Evolutionary conservation across 257 asterid genomes (phyloP), one percentile per base, ranked within the genome.

Genomic region (Thymus mandschuricus): DNA sequence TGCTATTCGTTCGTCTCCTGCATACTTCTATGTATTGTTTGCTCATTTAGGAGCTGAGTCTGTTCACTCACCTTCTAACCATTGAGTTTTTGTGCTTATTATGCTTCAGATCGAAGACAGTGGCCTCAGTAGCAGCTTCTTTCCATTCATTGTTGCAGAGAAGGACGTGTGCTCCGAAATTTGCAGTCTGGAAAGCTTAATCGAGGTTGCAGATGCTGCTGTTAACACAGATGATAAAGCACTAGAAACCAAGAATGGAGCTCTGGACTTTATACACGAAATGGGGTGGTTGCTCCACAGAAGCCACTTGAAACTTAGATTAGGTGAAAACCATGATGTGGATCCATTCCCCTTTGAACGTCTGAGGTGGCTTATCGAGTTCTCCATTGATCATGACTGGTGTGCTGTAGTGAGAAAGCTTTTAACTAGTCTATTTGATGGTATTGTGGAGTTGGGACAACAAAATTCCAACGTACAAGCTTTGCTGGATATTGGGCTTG

Each of bases 91-190:
- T 41, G 41, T 49, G 38, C 8, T 11, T 58, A 41, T 50, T 21
- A 2, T 28, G 7, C 60, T 27, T 59, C 77, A 93, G 97, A 88
- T 93, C 52, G 98, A 93, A 76, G 98, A 93, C 80, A 81, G 82
- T 34, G 88, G 91, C 64, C 83, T 93, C n/a, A 80, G 89, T 81
- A 82, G 96, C 92, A 89, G 96, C 89, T 91, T 91, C 88, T 91
- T 91, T 73, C 97, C 98, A 6, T 93, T 93, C 84, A 90, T 93
- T 60, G 98, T 93, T 27, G 97, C 92, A 2, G 96, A 93, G 82
- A 82, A 87, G 76, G 96, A 91, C 49, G 90, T 89, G 58, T 93
- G 97, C 82, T 78, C 86, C 27, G 98, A 93, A 81, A 87, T 93
- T 59, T 71, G 96, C 71, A 80, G 74, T 34, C 91, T 93, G 8